Evolutionary conservation across 2,329 filamentous ascomycete species (phyloP), one percentile per base, ranked within the genome.

Genomic region (Dichotomopilus funicola): DNA sequence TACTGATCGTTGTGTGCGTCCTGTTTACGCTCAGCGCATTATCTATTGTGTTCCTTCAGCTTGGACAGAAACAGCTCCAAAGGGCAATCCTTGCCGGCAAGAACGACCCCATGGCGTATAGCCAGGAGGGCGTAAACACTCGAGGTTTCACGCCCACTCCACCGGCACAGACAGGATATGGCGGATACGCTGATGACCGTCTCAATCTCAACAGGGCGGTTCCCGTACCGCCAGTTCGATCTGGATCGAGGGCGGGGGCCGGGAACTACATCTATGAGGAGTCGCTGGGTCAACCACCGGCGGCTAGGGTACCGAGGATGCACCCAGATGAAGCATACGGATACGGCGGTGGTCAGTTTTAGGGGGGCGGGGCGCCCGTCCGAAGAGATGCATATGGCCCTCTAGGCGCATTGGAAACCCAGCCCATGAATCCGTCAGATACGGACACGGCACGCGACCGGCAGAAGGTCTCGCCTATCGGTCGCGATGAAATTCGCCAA

Each of bases 1-100:
- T 96, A 58, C 82, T 83, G 69, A 91, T 96, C 70, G 85, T 85
- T 4, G 79, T 95, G 49, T 90, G 85, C 69, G 80, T 88, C 44
- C 73, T 89, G 38, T 89, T 88, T 65, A 78, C 81, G 59, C 78
- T 88, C 57, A 86, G 83, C 2, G 73, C 77, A 46, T 70, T 86
- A 49, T 76, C 80, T 46, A 79, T 77, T 35, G 70, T 75, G 54
- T 82, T 82, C 62, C 73, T 89, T 41, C 88, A 84, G 81, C 78
- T 80, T 60, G 78, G 80, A 65, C 81, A 80, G 71, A 66, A 71
- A 45, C 57, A 51, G 47, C 6, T 49, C 13, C 31, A 27, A 10
- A 57, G 49, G 11, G 53, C 51, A 6, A 48, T 52, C 11, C 49
- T 50, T 40, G 52, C 53, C 19, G 19, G 19, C 19, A 27, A 27